Base-by-base conservation (phyloP, 306 rosid species). In the Cucurbita moschata region DNA sequence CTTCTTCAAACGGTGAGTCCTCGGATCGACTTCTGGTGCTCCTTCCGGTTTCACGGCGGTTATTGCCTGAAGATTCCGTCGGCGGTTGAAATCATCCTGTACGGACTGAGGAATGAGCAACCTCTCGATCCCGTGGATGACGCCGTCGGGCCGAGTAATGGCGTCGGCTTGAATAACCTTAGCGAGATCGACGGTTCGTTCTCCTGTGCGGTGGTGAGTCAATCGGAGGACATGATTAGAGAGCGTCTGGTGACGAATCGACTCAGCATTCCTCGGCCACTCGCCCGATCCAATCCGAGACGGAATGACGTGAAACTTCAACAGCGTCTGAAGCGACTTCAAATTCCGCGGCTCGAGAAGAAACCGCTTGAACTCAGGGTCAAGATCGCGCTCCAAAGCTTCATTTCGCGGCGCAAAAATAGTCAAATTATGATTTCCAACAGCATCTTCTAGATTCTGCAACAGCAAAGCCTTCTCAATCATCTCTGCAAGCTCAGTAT, bases 1-100 rank as follows among this genome's bases (percentile, higher is more conserved):
- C 10, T 90, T 90, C 35, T 88, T 88, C n/a, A 86, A 7, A 0
- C 94, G 85, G 75, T 89, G 84, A 0, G 92, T 86, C 10, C 94
- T 79, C 5, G 90, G 94, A 84, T 90, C 96, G 0, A 86, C 83
- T 18, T 83, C 94, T 1, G 96, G 94, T 0, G 94, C 91, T 39
- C 83, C 83, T 60, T 90, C 94, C 0, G 96, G 96, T 54, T 90
- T 90, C 19, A 90, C 86, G 15, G 96, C 96, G 21, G 89, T 78
- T 9, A 90, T 90, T 4, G 87, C 73, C 8, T 57, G 75, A 58
- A 90, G 96, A 66, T 77, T 90, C 0, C 96, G 85, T 30, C 96
- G 87, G 39, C 81, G 81, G 81, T 88, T 86, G 86, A 90, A 90
- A 58, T 85, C 88, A 49, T 83, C 85, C 18, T 85, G 88, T 5